phyloP scores from a whole-genome alignment of 2,329 filamentous ascomycete genomes.

The Celoporthe dispersa region DNA sequence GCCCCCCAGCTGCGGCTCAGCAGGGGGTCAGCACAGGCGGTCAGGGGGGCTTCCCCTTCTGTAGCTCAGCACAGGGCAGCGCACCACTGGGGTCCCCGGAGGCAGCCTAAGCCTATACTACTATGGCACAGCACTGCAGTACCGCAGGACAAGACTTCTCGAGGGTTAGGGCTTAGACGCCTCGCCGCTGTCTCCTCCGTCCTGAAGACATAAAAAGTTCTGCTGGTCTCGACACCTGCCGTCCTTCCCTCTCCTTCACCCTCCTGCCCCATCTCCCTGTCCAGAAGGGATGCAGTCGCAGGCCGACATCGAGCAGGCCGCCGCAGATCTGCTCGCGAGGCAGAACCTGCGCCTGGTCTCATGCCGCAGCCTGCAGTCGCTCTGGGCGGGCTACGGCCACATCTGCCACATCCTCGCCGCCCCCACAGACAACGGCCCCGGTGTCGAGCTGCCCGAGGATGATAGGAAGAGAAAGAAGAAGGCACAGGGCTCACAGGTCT shows the following conservation, averaged over 20 bases:
- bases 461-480: neutral
- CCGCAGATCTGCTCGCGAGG: constrained; percentile 15
- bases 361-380: constrained; percentile 44
- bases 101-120: neutral
- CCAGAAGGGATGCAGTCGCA: constrained; percentile 18
- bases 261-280: neutral
- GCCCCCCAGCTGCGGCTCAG: neutral
- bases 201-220: neutral
- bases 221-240: neutral
- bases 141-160: neutral
- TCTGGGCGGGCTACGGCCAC: constrained; percentile 59
- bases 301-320: constrained; percentile 19
- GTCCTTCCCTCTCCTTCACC: neutral
- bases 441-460: neutral
- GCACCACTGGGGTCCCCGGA: neutral
- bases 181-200: neutral
- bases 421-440: constrained; percentile 28
- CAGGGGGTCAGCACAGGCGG: neutral
- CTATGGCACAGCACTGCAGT: neutral
- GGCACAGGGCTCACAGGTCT: constrained; percentile 34
- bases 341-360: constrained; percentile 39
- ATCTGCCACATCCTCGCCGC: constrained; percentile 59
- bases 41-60: neutral
- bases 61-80: neutral
- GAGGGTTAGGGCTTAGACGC: neutral